Evolutionary conservation across 768 basidiomycete species (phyloP).

Genomic region (Leucogyrophana mollusca): DNA sequence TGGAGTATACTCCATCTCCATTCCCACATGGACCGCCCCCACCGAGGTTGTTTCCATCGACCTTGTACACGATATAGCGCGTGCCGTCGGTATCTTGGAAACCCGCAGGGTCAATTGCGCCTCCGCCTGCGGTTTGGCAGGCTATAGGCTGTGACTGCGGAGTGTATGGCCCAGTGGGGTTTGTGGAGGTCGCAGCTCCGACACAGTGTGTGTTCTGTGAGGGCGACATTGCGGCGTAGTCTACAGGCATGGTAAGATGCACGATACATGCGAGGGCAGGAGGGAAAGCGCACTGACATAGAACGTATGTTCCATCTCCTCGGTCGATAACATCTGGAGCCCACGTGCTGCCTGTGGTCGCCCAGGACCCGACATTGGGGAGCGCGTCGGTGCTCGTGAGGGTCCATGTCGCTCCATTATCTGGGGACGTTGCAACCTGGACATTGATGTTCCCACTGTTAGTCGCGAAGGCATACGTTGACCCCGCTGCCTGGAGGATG

Average conservation of each 20-base stretch:
- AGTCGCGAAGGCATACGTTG: slow-evolving; percentile 20
- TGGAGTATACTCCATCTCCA: slow-evolving; percentile 18
- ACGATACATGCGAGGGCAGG: neutral
- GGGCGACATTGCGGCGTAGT: slow-evolving; percentile 13
- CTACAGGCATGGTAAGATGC: neutral
- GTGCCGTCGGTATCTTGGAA: slow-evolving; percentile 22
- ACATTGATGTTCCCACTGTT: slow-evolving; percentile 17
- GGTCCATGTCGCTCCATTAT: slow-evolving; percentile 17
- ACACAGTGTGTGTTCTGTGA: slow-evolving; percentile 20
- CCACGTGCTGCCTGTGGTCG: slow-evolving; percentile 15
- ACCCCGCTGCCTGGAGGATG: slow-evolving; percentile 8
- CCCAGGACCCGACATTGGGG: slow-evolving; percentile 21
- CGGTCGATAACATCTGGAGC: slow-evolving; percentile 19
- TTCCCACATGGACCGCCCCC: slow-evolving; percentile 25
- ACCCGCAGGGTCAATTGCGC: slow-evolving; percentile 27
- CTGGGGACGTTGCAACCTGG: slow-evolving; percentile 20
- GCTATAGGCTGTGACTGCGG: slow-evolving; percentile 18
- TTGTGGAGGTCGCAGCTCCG: slow-evolving; percentile 25
- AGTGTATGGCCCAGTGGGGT: slow-evolving; percentile 24
- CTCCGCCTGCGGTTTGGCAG: slow-evolving; percentile 23
- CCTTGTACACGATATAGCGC: slow-evolving; percentile 24
- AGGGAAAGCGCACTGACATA: slow-evolving; percentile 14
- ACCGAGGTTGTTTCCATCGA: slow-evolving; percentile 33
- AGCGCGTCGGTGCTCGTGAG: slow-evolving; percentile 16
- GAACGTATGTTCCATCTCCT: slow-evolving; percentile 13